These are phyloP conservation scores for Orbilia oligospora DNA, from an alignment of 2,329 filamentous ascomycete genomes.

Conservation along the genomic window DNA sequence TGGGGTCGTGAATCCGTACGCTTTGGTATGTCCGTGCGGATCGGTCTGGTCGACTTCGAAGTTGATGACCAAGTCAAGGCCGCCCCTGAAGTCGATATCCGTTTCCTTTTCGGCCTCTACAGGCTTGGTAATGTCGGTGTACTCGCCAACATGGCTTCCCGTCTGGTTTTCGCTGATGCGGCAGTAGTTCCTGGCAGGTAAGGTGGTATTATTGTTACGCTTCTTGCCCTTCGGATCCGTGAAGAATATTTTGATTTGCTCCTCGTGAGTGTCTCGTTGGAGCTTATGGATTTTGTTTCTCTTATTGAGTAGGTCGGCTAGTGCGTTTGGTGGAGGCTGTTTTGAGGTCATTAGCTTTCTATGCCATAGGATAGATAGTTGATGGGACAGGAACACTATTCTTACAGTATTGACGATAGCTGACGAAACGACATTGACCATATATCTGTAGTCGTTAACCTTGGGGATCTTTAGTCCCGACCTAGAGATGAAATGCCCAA, in stretches of 20 bases:
- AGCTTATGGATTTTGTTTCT: conserved; percentile 85
- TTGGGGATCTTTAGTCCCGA: conserved; percentile 85
- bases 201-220: conserved; percentile 82
- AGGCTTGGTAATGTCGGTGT: conserved; percentile 57
- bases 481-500: conserved; percentile 96
- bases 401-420: conserved; percentile 90
- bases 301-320: conserved; percentile 93
- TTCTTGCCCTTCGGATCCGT: conserved; percentile 90
- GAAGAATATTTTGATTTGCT: conserved; percentile 94
- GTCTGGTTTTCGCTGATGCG: conserved; percentile 88
- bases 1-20: conserved; percentile 89
- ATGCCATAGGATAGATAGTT: conserved; percentile 72
- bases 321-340: conserved; percentile 60
- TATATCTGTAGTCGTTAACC: conserved; percentile 93
- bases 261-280: conserved; percentile 85
- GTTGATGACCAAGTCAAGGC: conserved; percentile 88
- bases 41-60: conserved; percentile 89
- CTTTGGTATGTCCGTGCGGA: conserved; percentile 86
- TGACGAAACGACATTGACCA: conserved; percentile 94
- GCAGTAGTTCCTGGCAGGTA: conserved; percentile 96
- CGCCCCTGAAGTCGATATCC: conserved; percentile 72
- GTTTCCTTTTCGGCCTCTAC: conserved; percentile 48
- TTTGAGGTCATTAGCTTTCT: conserved; percentile 12
- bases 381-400: conserved; percentile 71
- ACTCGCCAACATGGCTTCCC: conserved; percentile 62